Conservation (phyloP, 306 rosid genomes). For the Fagus crenata region DNA sequence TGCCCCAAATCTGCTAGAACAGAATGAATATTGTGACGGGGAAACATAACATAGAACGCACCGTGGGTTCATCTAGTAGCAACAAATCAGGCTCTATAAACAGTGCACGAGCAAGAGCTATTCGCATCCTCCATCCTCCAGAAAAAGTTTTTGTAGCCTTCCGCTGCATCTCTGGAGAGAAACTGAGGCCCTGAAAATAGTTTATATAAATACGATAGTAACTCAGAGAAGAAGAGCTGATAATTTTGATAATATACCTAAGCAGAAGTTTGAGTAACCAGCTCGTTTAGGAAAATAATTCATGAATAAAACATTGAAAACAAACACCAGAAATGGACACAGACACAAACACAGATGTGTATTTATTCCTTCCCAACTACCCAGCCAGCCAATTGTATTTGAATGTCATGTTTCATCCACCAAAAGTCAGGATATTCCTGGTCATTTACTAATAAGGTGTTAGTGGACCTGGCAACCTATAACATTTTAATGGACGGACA, state of each 20-base stretch:
- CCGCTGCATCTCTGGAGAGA: conserved; percentile 87
- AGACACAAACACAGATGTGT: neutral
- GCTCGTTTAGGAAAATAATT: conserved; percentile 9
- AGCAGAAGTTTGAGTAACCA: neutral
- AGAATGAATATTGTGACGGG: conserved; percentile 24
- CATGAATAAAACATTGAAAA: neutral
- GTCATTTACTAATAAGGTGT: neutral
- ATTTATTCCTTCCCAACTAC: neutral
- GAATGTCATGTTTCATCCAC: neutral
- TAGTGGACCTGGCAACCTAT: neutral
- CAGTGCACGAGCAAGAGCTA: conserved; percentile 98
- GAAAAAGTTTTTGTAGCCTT: conserved; percentile 88
- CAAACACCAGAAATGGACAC: neutral
- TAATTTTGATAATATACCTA: neutral
- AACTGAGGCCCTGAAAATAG: conserved; percentile 83
- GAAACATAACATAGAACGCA: conserved; percentile 35
- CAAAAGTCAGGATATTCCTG: neutral
- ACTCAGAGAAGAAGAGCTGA: conserved; percentile 12
- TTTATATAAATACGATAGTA: conserved; percentile 21
- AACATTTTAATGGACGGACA: neutral
- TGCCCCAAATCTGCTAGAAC: conserved; percentile 4
- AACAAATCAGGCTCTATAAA: conserved; percentile 91
- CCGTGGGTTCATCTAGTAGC: conserved; percentile 98
- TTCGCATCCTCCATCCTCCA: conserved; percentile 99
- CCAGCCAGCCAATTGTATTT: neutral